Evolutionary conservation across 2,329 filamentous ascomycete genomes (phyloP).

Genomic region (Colletotrichum chlorophyti): DNA sequence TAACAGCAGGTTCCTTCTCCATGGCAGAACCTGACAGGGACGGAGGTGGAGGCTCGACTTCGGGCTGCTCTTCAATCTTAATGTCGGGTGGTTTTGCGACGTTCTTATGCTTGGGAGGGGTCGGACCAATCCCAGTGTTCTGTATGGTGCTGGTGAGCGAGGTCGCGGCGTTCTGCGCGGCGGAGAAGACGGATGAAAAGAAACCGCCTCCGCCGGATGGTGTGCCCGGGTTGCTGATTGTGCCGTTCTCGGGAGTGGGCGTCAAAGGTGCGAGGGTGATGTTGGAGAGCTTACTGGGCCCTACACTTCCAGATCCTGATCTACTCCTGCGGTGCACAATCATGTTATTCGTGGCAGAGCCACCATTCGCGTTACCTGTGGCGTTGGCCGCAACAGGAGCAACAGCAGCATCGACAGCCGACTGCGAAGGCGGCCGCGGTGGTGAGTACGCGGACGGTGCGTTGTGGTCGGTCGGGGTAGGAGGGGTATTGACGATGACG

Average conservation of each 20-base stretch:
- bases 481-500: conserved; percentile 69
- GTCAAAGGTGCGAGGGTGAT: conserved; percentile 76
- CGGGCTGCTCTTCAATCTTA: conserved; percentile 45
- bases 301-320: conserved; percentile 61
- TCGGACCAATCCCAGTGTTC: conserved; percentile 63
- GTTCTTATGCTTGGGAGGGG: conserved; percentile 45
- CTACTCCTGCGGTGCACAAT: conserved; percentile 68
- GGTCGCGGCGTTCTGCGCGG: conserved; percentile 88
- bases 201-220: conserved; percentile 73
- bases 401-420: conserved; percentile 33
- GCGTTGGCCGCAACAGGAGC: too few species aligned
- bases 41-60: conserved; percentile 48
- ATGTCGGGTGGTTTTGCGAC: conserved; percentile 40
- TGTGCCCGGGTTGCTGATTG: conserved; percentile 44
- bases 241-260: conserved; percentile 74
- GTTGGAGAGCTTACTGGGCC: conserved; percentile 88
- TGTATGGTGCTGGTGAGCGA: conserved; percentile 77
- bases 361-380: conserved; percentile 53
- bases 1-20: conserved; percentile 76
- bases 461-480: conserved; percentile 62
- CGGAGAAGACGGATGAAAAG: conserved; percentile 92
- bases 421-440: conserved; percentile 21
- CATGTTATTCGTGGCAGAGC: conserved; percentile 72
- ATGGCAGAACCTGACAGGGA: conserved; percentile 39
- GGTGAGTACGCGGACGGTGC: conserved; percentile 10